Conservation (phyloP, 768 basidiomycete genomes). For the Russula sp. region DNA sequence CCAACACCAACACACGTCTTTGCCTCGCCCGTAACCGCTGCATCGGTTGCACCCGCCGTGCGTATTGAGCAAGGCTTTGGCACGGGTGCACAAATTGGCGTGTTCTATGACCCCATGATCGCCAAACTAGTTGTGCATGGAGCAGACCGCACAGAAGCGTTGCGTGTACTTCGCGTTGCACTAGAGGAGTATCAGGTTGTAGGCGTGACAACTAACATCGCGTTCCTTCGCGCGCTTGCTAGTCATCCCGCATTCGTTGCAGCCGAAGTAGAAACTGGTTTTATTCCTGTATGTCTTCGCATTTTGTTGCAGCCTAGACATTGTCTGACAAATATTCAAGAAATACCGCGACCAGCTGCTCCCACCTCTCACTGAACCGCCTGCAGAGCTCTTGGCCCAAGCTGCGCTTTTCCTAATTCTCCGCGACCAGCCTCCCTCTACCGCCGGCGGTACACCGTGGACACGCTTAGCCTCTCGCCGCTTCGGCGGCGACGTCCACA, state of each 20-base stretch:
- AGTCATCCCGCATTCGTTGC: conserved; percentile 69
- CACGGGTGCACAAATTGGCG: conserved; percentile 72
- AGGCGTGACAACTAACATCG: conserved; percentile 86
- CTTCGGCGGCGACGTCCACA: conserved; percentile 68
- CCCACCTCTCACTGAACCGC: conserved; percentile 51
- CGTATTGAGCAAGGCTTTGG: conserved; percentile 89
- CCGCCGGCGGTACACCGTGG: conserved; percentile 50
- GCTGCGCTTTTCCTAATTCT: conserved; percentile 71
- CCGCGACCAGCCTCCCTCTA: conserved; percentile 43
- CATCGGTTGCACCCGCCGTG: conserved; percentile 47
- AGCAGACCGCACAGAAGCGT: conserved; percentile 72
- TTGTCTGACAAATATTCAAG: conserved; percentile 33
- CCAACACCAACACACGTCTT: conserved; percentile 67
- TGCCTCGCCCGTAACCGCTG: conserved; percentile 36
- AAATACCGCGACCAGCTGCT: conserved; percentile 83
- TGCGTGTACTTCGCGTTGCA: conserved; percentile 72
- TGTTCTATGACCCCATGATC: conserved; percentile 90
- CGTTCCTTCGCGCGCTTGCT: conserved; percentile 75
- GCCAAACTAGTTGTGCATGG: conserved; percentile 89
- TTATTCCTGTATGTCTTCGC: conserved; percentile 58
- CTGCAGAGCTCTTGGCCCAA: conserved; percentile 61
- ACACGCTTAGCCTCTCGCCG: conserved; percentile 60
- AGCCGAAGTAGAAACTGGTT: conserved; percentile 85
- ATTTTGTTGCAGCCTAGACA: background rate
- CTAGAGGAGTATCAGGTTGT: conserved; percentile 87